phyloP scores from a whole-genome alignment of 306 rosid species.

The barrel medic (Medicago truncatula) region MtrunA17r5.0-ANR NC_053047.1:821501-822000 shows the following conservation, averaged over 20 bases:
- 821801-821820: not conserved
- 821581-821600: slow-evolving; percentile 67
- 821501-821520: slow-evolving; percentile 66
- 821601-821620: not conserved
- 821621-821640: not conserved
- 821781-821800: slow-evolving; percentile 3
- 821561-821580: slow-evolving; percentile 66
- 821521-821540: slow-evolving; percentile 72
- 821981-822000: slow-evolving; percentile 3
- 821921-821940: no score
- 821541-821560: slow-evolving; percentile 69
- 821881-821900: no score
- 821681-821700: not conserved
- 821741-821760: not conserved
- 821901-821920: no score
- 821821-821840: not conserved
- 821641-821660: not conserved
- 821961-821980: not conserved
- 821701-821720: not conserved
- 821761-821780: not conserved
- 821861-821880: not conserved
- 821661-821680: not conserved
- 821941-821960: no score
- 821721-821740: not conserved
- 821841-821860: not conserved